phyloP scores from a whole-genome alignment of 73 alveolate species.

The Diophrys sp. region DNA sequence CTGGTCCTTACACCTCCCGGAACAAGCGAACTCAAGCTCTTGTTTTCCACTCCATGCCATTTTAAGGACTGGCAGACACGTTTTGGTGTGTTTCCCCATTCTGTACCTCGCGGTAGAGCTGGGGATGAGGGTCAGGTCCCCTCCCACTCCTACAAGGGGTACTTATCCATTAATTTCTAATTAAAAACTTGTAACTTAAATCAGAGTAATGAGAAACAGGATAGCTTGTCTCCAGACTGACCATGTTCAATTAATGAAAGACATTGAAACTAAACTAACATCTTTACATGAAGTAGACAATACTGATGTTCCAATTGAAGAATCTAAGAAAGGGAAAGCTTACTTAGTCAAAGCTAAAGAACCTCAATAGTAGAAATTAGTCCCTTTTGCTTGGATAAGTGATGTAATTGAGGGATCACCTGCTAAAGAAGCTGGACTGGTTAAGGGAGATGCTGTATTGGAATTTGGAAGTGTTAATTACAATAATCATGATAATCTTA shows the following conservation, averaged over 20 bases:
- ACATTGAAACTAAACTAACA: constrained; percentile 75
- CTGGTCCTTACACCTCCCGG: too few species aligned
- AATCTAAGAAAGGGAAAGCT: background rate
- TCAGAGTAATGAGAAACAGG: constrained; percentile 59
- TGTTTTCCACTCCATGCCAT: too few species aligned
- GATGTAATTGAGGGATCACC: constrained; percentile 86
- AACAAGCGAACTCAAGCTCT: too few species aligned
- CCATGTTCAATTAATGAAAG: constrained; percentile 79
- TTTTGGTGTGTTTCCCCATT: too few species aligned
- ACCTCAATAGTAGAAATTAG: constrained; percentile 27
- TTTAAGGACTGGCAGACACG: too few species aligned
- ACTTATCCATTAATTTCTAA: too few species aligned
- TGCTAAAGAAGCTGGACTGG: constrained; percentile 86
- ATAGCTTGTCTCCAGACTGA: constrained; percentile 80
- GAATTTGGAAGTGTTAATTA: constrained; percentile 71
- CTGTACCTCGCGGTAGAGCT: too few species aligned
- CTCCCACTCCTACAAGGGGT: too few species aligned
- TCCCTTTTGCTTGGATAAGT: constrained; percentile 83
- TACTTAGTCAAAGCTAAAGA: background rate
- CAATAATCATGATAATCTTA: constrained; percentile 67
- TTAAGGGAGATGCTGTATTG: constrained; percentile 78
- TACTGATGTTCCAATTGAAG: background rate
- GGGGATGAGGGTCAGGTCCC: too few species aligned
- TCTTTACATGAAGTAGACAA: constrained; percentile 43
- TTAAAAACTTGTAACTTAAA: too few species aligned